Conservation (phyloP, 78 protist genomes). For the Emiliania huxleyi region DNA sequence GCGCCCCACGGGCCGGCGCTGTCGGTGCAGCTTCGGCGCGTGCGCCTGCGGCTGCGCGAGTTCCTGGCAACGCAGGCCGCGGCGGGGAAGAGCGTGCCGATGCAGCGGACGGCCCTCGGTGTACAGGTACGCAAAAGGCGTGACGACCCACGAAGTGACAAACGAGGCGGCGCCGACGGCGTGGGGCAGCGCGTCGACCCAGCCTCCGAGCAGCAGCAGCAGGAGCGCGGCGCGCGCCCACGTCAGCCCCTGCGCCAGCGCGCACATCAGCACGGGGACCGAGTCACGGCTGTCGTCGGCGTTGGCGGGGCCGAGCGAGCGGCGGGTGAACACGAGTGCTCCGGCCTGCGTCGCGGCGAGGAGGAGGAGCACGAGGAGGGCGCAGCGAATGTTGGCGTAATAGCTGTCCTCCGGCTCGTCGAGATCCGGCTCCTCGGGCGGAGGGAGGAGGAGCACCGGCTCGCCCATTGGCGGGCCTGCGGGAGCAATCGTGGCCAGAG, state of each 20-base stretch:
- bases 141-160: neutral
- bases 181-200: neutral
- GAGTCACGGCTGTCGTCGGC: neutral
- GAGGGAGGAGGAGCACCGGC: too few species aligned
- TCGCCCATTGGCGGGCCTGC: too few species aligned
- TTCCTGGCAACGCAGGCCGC: too few species aligned
- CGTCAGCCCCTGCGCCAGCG: neutral
- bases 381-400: neutral
- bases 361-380: neutral
- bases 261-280: neutral
- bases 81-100: too few species aligned
- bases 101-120: too few species aligned
- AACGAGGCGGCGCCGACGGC: neutral
- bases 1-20: too few species aligned
- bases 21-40: too few species aligned
- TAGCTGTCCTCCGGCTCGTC: neutral
- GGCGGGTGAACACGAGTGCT: neutral
- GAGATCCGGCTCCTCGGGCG: too few species aligned
- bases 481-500: too few species aligned
- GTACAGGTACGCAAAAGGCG: conserved; percentile 2
- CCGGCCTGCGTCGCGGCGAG: neutral
- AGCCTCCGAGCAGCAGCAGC: neutral
- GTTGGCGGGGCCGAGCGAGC: neutral
- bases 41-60: too few species aligned
- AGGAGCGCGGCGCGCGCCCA: neutral